Evolutionary conservation across 169 alveolate genomes (phyloP), one percentile per base, ranked within the genome.

Genomic region (Blepharisma undulans): DNA sequence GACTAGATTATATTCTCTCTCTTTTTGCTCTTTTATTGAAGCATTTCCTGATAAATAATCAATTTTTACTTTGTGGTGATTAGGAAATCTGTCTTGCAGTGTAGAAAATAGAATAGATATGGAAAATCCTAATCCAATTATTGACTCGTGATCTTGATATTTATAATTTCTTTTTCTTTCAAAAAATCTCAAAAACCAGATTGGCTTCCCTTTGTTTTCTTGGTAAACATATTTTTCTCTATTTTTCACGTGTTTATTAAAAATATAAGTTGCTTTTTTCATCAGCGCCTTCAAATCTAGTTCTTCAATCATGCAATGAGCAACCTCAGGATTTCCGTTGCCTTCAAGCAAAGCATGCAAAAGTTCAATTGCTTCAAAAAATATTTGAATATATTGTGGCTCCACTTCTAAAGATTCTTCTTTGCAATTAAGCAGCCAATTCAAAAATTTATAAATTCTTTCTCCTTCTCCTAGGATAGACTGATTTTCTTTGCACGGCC

Each of bases 401-500:
- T 48, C 66, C 2, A 48, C 66, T 48, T 48, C 66, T 48, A 48
- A 48, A 48, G 66, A 1, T 18, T 48, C 66, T 48, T 48, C 66
- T 48, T 48, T 48, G 14, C 66, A 25, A 27, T 66, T 25, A 66
- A n/a, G 32, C 16, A 86, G 7, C 72, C 84, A 36, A 29, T 86
- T 29, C 7, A 71, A 21, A 71, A 61, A 86, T 2, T 19, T 66
- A 85, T 61, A 72, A 66, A 86, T 86, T 22, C 29, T 34, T 66
- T n/a, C 22, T 22, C 36, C 72, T 18, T 71, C 25, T 22, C 36
- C 71, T 4, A 76, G 25, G 8, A 21, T 48, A 2, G 22, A n/a
- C 72, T 88, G 79, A 33, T 88, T 88, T n/a, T 2, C 60, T 25
- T 32, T 19, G 48, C 92, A 88, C 7, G 92, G 92, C 12, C 92